Base-by-base conservation (phyloP, 495 filamentous ascomycete species). In the Penicillium pulvis region DNA sequence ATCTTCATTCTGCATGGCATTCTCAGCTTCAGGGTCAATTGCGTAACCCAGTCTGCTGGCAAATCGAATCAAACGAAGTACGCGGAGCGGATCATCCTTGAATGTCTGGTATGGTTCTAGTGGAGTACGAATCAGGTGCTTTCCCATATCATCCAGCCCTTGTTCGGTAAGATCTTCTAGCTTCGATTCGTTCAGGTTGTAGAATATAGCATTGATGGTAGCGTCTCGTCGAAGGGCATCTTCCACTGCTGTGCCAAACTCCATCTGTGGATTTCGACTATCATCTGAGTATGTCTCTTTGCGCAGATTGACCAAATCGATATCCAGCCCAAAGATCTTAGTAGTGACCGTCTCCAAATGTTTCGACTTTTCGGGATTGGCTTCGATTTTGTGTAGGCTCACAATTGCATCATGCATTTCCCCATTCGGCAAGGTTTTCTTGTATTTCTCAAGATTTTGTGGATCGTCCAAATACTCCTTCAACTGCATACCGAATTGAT, bases 321-420 rank as follows among this genome's bases (percentile, higher is more conserved):
- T 82, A 64, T 98, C 93, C 36, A 96, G 76, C 2, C 91, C 93
- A 59, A 96, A 87, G 31, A 98, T 83, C 60, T 79, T 89, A 2
- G 87, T 93, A 3, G 90, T 96, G 11, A 90, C 90, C 0, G 95
- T 98, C 74, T 95, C 94, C 26, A 99, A 81, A 71, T 99, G 92
- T 76, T 99, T 99, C 17, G 91, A 96, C 73, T 97, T 97, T 63
- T 98, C 94, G 1, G 94, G 95, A 66, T 99, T 98, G 48, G 86
- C 87, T 54, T 90, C 85, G 62, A 95, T 90, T 65, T 87, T 91
- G 66, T 92, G 84, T 48, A 93, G 73, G 55, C 78, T 79, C 16
- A 76, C 71, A 47, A 83, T 72, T 14, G 67, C 61, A 45, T 83
- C 69, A 17, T 73, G 71, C 43, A 66, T 56, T 45, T 72, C 67